Evolutionary conservation across 441 rosid species (phyloP).

Genomic region (Breynia disticha): DNA sequence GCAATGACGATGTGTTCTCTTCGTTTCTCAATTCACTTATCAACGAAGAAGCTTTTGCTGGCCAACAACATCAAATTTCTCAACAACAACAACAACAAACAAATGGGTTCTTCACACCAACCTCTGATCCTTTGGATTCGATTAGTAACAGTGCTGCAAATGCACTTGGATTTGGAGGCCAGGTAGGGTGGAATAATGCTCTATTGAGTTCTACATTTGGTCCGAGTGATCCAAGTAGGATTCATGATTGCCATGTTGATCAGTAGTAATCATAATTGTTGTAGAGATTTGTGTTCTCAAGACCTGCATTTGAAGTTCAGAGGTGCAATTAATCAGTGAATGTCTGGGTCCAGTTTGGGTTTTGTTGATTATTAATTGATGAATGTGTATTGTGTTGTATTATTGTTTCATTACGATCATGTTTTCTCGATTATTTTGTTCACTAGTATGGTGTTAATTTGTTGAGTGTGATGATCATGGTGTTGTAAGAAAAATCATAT

Average conservation of each 20-base stretch:
- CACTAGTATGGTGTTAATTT: too few relatives aligned
- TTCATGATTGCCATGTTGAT: neutral
- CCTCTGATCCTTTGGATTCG: slow-evolving; percentile 17
- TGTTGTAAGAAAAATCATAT: too few relatives aligned
- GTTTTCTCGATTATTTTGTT: too few relatives aligned
- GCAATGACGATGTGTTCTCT: slow-evolving; percentile 52
- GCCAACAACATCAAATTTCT: slow-evolving; percentile 20
- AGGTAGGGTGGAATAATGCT: slow-evolving; percentile 30
- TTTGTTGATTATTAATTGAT: too few relatives aligned
- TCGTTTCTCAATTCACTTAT: slow-evolving; percentile 62
- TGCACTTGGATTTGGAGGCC: slow-evolving; percentile 11
- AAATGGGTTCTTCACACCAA: slow-evolving; percentile 6
- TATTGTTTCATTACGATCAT: too few relatives aligned
- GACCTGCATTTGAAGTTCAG: too few relatives aligned
- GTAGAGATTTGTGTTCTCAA: neutral
- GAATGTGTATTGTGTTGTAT: too few relatives aligned
- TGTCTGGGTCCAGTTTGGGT: too few relatives aligned
- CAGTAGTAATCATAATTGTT: neutral
- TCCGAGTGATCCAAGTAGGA: slow-evolving; percentile 18
- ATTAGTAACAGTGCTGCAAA: slow-evolving; percentile 4
- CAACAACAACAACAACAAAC: slow-evolving; percentile 18
- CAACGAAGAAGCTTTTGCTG: slow-evolving; percentile 45
- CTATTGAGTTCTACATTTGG: slow-evolving; percentile 18
- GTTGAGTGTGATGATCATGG: too few relatives aligned
- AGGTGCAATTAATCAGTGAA: too few relatives aligned